phyloP scores from a whole-genome alignment of 441 rosid genomes.

The Melianthus villosus region DNA sequence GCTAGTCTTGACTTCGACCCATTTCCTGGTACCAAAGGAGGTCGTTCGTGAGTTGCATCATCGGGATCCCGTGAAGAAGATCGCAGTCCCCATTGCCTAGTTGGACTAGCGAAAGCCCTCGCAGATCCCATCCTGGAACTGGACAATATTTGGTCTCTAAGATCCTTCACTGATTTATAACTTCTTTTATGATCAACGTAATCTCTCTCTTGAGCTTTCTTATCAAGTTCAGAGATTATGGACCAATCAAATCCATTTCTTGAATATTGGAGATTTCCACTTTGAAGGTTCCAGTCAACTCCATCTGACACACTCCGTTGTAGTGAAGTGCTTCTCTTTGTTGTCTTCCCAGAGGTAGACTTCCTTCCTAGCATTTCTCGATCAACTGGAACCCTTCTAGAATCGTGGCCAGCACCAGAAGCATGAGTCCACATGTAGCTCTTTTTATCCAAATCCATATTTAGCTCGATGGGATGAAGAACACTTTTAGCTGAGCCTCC shows the following conservation, averaged over 20 bases:
- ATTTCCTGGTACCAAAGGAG: conserved; percentile 36
- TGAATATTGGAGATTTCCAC: conserved; percentile 28
- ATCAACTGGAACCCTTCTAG: conserved; percentile 22
- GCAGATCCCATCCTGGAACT: conserved; percentile 36
- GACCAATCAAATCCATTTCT: conserved; percentile 45
- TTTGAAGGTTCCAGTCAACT: conserved; percentile 50
- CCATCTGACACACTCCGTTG: conserved; percentile 78
- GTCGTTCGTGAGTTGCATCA: conserved; percentile 31
- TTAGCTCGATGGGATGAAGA: conserved; percentile 70
- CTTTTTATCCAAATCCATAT: conserved; percentile 40
- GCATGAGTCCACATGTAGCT: conserved; percentile 47
- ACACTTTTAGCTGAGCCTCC: conserved; percentile 70
- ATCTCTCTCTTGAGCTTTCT: conserved; percentile 27
- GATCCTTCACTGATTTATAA: conserved; percentile 42
- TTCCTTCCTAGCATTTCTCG: conserved; percentile 48
- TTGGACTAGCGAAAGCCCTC: conserved; percentile 38
- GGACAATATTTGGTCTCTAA: conserved; percentile 43
- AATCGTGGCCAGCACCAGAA: conserved; percentile 20
- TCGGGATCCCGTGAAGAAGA: conserved; percentile 17
- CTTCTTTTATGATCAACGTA: conserved; percentile 44
- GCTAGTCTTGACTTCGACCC: conserved; percentile 46
- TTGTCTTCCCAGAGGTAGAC: conserved; percentile 33
- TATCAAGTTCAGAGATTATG: conserved; percentile 32
- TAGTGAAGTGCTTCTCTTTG: conserved; percentile 44
- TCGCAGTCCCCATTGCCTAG: conserved; percentile 16